Evolutionary conservation across 257 asterid species (phyloP), one percentile per base, ranked within the genome.

Genomic region (Forsythia viridissima): DNA sequence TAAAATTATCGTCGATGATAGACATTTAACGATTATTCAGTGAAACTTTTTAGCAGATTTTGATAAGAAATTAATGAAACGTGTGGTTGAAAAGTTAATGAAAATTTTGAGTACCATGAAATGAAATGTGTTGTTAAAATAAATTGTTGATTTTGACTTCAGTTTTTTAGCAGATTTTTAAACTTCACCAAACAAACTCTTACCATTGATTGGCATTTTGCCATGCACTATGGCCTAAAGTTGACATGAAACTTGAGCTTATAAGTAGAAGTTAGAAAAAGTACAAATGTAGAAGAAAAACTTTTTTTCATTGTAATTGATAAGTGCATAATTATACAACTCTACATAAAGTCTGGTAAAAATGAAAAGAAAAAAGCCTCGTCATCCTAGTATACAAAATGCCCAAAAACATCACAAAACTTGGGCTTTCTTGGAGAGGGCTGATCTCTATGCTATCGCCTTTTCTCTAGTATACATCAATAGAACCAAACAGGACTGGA

Each of bases 361-460:
- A 83, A 77, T 51, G 76, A 3, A 67, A 21, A 76, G 73, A 76
- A 75, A 75, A 81, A 86, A 72, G 90, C 91, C 91, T 88, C 92
- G 55, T 87, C 93, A 80, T 89, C 92, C 92, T 80, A 30, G 83
- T 80, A 81, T 78, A 83, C 83, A 80, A 84, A 84, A 85, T 46
- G 75, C 90, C 96, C 90, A 81, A 82, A 30, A 57, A 70, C 41
- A 42, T 77, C 55, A 80, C 82, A 91, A 92, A 87, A 76, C 34
- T 76, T 84, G 91, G 93, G 89, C 85, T 70, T 82, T 76, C 73
- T 37, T 48, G 96, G 90, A 84, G 90, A 88, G 94, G 97, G 93
- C 90, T 85, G 59, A 34, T 86, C 73, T 83, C 84, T 89, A 71
- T 63, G 81, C 86, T 84, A 81, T 82, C 80, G 76, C 80, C 79